These are phyloP conservation scores for Aotearoamyces nothofagi DNA, from an alignment of 2,329 filamentous ascomycete genomes.

Conservation along the genomic window DNA sequence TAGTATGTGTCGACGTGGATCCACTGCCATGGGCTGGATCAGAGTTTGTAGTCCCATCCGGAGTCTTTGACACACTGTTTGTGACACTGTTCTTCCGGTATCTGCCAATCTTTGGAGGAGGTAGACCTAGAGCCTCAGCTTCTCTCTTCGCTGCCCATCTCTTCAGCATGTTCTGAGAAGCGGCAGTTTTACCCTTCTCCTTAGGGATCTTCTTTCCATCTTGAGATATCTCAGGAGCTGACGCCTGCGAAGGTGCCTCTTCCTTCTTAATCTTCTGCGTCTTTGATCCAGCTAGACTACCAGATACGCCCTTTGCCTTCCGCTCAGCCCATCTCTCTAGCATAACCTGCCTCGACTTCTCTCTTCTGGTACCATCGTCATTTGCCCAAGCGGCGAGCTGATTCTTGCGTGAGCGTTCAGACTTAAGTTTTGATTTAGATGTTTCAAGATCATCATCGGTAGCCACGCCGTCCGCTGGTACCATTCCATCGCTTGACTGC, in stretches of 20 bases:
- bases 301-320: background rate
- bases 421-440: background rate
- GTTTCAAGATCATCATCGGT: background rate
- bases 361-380: slow-evolving; percentile 4
- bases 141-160: slow-evolving; percentile 4
- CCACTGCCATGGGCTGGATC: too few species aligned
- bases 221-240: slow-evolving; percentile 1
- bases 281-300: slow-evolving; percentile 2
- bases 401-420: background rate
- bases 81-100: too few species aligned
- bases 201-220: background rate
- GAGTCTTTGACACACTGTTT: too few species aligned
- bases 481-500: too few species aligned
- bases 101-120: slow-evolving; percentile 4
- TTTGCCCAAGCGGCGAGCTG: background rate
- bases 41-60: too few species aligned
- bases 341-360: slow-evolving; percentile 1
- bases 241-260: too few species aligned
- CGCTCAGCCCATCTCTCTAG: slow-evolving; percentile 1
- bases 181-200: slow-evolving; percentile 1
- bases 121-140: slow-evolving; percentile 3
- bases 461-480: background rate
- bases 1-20: too few species aligned
- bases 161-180: slow-evolving; percentile 3
- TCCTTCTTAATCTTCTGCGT: too few species aligned